These are phyloP conservation scores for Cutaneotrichosporon sp. DNA, from an alignment of 1,284 basidiomycete species.

Conservation along the genomic window DNA sequence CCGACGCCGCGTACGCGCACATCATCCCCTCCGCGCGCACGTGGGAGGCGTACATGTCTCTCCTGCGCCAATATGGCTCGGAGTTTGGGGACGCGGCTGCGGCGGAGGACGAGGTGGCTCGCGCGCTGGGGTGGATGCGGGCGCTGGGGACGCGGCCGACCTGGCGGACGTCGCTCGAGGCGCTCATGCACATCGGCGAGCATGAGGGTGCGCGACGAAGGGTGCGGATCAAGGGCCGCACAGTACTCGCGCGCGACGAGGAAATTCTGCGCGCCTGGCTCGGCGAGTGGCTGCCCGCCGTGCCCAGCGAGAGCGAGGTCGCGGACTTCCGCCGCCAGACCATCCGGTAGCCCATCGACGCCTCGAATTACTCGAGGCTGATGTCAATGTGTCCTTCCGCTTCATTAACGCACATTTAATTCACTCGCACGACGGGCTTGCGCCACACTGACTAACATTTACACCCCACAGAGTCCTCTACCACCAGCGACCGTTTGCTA, in stretches of 20 bases:
- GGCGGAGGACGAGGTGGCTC: conserved; percentile 29
- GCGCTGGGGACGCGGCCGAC: conserved; percentile 61
- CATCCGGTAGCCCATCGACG: too few relatives aligned
- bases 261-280: conserved; percentile 64
- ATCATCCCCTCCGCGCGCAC: conserved; percentile 59
- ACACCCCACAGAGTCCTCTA: too few relatives aligned
- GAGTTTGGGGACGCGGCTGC: conserved; percentile 18
- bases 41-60: conserved; percentile 65
- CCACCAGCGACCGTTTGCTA: too few relatives aligned
- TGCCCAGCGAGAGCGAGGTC: conserved; percentile 58
- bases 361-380: too few relatives aligned
- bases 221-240: conserved; percentile 55
- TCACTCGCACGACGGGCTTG: too few relatives aligned
- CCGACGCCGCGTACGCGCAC: conserved; percentile 44
- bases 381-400: too few relatives aligned
- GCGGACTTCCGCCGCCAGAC: conserved; percentile 19
- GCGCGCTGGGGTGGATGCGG: conserved; percentile 76
- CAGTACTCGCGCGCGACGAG: conserved; percentile 55
- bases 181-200: conserved; percentile 71
- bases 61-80: conserved; percentile 62
- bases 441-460: too few relatives aligned
- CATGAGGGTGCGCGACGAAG: conserved; percentile 64
- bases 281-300: conserved; percentile 64
- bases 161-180: conserved; percentile 62
- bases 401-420: too few relatives aligned